Evolutionary conservation across 2,329 filamentous ascomycete genomes (phyloP).

Genomic region (Blastomyces percursus): DNA sequence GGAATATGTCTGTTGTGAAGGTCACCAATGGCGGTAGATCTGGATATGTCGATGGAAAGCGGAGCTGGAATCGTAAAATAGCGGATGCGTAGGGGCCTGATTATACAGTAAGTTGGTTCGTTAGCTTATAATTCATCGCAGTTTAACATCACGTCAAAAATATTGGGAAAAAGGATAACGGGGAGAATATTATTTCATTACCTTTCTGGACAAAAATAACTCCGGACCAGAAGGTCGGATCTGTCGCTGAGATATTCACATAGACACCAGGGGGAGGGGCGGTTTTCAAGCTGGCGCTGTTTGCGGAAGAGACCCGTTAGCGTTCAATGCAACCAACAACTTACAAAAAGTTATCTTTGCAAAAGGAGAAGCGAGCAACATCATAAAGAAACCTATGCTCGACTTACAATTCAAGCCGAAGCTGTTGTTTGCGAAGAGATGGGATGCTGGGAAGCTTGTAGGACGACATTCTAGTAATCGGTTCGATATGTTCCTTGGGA

Average conservation of each 20-base stretch:
- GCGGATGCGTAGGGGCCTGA: conserved; percentile 80
- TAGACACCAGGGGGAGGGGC: conserved; percentile 79
- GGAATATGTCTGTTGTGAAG: conserved; percentile 88
- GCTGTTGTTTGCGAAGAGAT: conserved; percentile 60
- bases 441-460: conserved; percentile 31
- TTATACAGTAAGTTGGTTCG: not conserved
- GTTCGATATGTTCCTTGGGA: not conserved
- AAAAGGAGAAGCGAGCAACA: not conserved
- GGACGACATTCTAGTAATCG: conserved; percentile 23
- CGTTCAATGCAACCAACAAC: conserved; percentile 1
- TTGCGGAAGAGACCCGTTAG: not conserved
- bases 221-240: conserved; percentile 77
- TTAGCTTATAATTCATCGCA: not conserved
- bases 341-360: conserved; percentile 7
- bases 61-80: conserved; percentile 79
- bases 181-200: conserved; percentile 29
- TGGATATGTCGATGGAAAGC: conserved; percentile 74
- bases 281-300: conserved; percentile 67
- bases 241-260: conserved; percentile 68
- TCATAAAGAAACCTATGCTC: not conserved
- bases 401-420: conserved; percentile 70
- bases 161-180: not conserved
- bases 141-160: not conserved
- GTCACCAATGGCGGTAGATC: conserved; percentile 69
- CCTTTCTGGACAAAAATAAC: conserved; percentile 84